Conservation (phyloP, 2,329 filamentous ascomycete species). For the Didymella pinodella region DNA sequence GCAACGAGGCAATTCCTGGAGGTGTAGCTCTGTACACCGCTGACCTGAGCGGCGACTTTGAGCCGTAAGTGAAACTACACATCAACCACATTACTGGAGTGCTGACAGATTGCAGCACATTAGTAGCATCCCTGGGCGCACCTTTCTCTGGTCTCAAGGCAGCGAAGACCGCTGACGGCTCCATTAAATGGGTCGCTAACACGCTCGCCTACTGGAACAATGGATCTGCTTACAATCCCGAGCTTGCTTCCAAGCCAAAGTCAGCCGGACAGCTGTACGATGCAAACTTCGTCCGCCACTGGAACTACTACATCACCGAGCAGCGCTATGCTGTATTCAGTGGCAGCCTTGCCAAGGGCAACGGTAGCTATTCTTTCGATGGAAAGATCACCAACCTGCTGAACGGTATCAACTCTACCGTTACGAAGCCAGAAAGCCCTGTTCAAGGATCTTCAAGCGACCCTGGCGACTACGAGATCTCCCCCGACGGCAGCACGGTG, state of each 20-base stretch:
- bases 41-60: constrained; percentile 39
- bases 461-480: constrained; percentile 77
- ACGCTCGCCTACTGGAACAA: constrained; percentile 69
- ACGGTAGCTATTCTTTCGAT: constrained; percentile 42
- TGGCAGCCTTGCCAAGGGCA: constrained; percentile 61
- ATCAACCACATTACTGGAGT: not conserved
- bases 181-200: constrained; percentile 59
- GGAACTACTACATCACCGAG: constrained; percentile 76
- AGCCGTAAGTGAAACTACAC: constrained; percentile 28
- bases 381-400: constrained; percentile 57
- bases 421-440: constrained; percentile 68
- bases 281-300: constrained; percentile 79
- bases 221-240: constrained; percentile 73
- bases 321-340: constrained; percentile 79
- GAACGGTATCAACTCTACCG: constrained; percentile 66
- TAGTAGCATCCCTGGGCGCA: constrained; percentile 53
- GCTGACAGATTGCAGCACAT: constrained; percentile 28
- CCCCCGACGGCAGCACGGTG: constrained; percentile 67
- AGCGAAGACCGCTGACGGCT: constrained; percentile 47
- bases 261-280: constrained; percentile 76
- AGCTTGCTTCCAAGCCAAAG: constrained; percentile 64
- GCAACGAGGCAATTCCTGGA: constrained; percentile 63
- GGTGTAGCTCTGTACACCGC: constrained; percentile 48
- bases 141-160: constrained; percentile 61
- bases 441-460: constrained; percentile 78